Evolutionary conservation across 2,329 filamentous ascomycete genomes (phyloP).

Genomic region (Neonectria sp.): DNA sequence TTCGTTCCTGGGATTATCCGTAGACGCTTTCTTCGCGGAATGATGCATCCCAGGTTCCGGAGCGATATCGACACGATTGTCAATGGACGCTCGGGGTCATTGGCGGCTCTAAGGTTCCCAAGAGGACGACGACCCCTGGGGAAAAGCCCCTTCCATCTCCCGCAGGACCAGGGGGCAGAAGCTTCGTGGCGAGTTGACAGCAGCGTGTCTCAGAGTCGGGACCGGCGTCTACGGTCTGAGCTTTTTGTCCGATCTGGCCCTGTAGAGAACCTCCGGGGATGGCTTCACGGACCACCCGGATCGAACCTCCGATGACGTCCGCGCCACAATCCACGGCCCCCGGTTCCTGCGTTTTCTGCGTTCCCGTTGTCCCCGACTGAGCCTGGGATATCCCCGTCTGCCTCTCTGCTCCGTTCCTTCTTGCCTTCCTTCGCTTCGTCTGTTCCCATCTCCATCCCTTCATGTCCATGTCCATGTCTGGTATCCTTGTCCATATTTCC

Average conservation of each 20-base stretch:
- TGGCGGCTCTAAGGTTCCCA: neutral
- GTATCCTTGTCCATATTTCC: neutral
- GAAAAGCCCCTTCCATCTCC: conserved; percentile 47
- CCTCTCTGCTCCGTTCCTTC: neutral
- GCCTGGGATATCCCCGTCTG: conserved; percentile 39
- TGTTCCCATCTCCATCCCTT: neutral
- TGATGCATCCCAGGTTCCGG: too few relatives aligned
- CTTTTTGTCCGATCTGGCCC: conserved; percentile 31
- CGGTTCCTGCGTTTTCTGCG: too few relatives aligned
- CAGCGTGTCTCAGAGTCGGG: conserved; percentile 38
- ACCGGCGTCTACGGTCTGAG: conserved; percentile 13
- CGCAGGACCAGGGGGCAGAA: conserved; percentile 26
- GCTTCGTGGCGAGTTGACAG: too few relatives aligned
- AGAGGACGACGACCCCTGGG: conserved; percentile 9
- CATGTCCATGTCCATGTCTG: neutral
- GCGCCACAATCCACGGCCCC: conserved; percentile 8
- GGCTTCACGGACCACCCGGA: conserved; percentile 25
- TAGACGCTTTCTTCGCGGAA: too few relatives aligned
- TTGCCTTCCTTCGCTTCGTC: conserved; percentile 4
- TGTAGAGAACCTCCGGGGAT: conserved; percentile 31
- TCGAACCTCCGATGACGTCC: conserved; percentile 36
- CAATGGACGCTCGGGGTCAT: neutral
- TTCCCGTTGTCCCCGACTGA: conserved; percentile 35
- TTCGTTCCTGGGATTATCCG: too few relatives aligned
- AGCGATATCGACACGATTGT: too few relatives aligned